These are phyloP conservation scores for Ordospora pajunii DNA, from an alignment of 371 early-diverging fungal genomes.

Conservation along the genomic window DNA sequence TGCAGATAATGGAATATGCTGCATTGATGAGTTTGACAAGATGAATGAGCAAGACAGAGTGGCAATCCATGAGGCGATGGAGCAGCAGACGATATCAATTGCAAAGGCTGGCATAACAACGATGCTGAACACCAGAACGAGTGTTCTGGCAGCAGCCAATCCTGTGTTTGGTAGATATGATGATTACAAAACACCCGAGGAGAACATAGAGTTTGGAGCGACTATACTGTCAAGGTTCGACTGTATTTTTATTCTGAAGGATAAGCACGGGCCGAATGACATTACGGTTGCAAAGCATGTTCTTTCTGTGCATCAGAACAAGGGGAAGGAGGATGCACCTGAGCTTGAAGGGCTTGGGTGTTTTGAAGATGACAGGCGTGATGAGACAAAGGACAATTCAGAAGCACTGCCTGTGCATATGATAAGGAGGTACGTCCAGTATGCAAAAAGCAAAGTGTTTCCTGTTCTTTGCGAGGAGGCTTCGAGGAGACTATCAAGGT, in stretches of 20 bases:
- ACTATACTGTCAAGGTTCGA: conserved; percentile 93
- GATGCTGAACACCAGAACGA: conserved; percentile 87
- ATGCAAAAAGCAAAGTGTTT: conserved; percentile 53
- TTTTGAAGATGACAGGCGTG: conserved; percentile 69
- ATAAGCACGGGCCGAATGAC: conserved; percentile 74
- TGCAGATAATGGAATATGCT: conserved; percentile 95
- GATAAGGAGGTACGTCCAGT: conserved; percentile 57
- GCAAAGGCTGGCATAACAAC: conserved; percentile 99
- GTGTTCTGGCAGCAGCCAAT: conserved; percentile 98
- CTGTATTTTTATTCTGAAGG: conserved; percentile 85
- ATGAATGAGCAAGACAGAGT: conserved; percentile 98
- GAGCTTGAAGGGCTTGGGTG: not conserved
- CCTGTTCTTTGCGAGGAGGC: conserved; percentile 57
- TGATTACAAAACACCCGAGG: conserved; percentile 69
- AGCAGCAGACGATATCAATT: conserved; percentile 98
- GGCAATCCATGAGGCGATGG: conserved; percentile 99
- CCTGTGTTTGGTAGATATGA: conserved; percentile 99
- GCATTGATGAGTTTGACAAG: conserved; percentile 99
- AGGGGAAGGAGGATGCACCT: not conserved
- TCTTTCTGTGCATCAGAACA: conserved; percentile 39
- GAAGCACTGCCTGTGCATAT: conserved; percentile 44
- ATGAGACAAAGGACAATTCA: conserved; percentile 70
- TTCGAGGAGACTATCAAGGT: conserved; percentile 66
- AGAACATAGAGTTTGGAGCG: conserved; percentile 97
- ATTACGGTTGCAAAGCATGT: conserved; percentile 63